Conservation (phyloP, 176 grass and related monocot species). For the Oryza meridionalis region DNA sequence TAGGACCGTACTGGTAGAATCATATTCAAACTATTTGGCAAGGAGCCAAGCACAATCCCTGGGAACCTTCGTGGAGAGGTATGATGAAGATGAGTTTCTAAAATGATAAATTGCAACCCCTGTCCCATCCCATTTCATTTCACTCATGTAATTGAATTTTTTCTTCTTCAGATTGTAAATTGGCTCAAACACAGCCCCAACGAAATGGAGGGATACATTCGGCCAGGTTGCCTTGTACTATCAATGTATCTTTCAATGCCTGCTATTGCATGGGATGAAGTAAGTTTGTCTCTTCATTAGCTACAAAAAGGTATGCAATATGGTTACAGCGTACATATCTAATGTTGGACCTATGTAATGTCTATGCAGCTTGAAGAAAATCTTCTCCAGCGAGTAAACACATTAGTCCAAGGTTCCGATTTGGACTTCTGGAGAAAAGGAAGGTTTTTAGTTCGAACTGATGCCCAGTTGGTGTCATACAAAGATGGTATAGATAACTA, state of each 20-base stretch:
- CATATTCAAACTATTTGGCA: constrained; percentile 97
- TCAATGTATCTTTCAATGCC: constrained; percentile 93
- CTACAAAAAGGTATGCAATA: neutral
- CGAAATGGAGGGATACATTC: constrained; percentile 96
- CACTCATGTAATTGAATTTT: constrained; percentile 10
- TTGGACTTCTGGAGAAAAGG: constrained; percentile 90
- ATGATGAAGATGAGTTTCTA: constrained; percentile 7
- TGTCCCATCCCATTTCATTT: neutral
- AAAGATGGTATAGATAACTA: constrained; percentile 70
- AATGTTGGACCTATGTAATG: constrained; percentile 13
- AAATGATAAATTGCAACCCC: neutral
- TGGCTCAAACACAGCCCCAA: constrained; percentile 93
- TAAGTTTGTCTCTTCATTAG: constrained; percentile 43
- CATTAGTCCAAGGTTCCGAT: constrained; percentile 67
- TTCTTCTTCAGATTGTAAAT: constrained; percentile 71
- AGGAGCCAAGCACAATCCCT: constrained; percentile 88
- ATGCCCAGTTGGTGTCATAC: constrained; percentile 80
- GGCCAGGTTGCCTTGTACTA: constrained; percentile 86
- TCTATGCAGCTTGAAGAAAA: constrained; percentile 83
- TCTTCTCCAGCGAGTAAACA: constrained; percentile 69
- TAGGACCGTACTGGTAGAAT: constrained; percentile 97
- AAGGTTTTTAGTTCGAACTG: constrained; percentile 91
- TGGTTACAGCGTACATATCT: constrained; percentile 9
- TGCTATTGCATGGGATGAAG: constrained; percentile 84
- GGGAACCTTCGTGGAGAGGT: constrained; percentile 78